phyloP scores from a whole-genome alignment of 257 asterid species.

The Salvia rosmarinus region DNA sequence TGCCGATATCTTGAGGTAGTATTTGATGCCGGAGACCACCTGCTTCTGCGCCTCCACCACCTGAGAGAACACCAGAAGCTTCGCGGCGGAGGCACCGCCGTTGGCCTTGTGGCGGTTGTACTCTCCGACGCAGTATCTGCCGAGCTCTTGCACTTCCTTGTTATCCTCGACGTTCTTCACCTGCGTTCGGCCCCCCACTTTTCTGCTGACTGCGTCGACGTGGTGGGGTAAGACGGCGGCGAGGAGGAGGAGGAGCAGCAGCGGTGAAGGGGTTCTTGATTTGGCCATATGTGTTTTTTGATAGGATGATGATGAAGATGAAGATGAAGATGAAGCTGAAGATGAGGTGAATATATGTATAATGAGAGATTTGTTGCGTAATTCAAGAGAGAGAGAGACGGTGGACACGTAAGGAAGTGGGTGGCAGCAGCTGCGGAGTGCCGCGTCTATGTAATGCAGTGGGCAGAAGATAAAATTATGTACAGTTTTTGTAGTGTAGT shows the following conservation, averaged over 20 bases:
- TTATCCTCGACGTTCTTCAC: slow-evolving; percentile 54
- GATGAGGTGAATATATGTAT: neutral
- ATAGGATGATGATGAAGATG: too few relatives aligned
- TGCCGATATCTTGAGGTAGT: slow-evolving; percentile 63
- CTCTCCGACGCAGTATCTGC: slow-evolving; percentile 61
- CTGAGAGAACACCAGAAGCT: slow-evolving; percentile 43
- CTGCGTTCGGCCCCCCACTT: slow-evolving; percentile 49
- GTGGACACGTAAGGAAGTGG: slow-evolving; percentile 29
- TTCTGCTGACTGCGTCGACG: slow-evolving; percentile 28
- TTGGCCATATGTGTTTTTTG: neutral
- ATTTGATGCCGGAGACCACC: slow-evolving; percentile 77
- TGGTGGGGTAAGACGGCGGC: neutral
- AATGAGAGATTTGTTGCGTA: neutral
- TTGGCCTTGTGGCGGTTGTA: slow-evolving; percentile 40
- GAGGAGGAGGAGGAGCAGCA: neutral
- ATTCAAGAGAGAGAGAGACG: too few relatives aligned
- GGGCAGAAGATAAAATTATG: neutral
- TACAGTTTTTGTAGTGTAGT: too few relatives aligned
- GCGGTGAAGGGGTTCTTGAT: neutral
- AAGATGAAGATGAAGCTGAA: too few relatives aligned
- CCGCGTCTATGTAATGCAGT: slow-evolving; percentile 30
- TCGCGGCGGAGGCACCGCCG: slow-evolving; percentile 27
- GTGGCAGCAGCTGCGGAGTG: slow-evolving; percentile 31
- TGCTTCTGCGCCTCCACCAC: slow-evolving; percentile 74
- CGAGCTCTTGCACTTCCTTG: slow-evolving; percentile 60